Percentiles rank a stretch among this genome's conserved stretches.
Conservation (phyloP, 805 yeast genomes). For the Barnettozyma populi region DNA sequence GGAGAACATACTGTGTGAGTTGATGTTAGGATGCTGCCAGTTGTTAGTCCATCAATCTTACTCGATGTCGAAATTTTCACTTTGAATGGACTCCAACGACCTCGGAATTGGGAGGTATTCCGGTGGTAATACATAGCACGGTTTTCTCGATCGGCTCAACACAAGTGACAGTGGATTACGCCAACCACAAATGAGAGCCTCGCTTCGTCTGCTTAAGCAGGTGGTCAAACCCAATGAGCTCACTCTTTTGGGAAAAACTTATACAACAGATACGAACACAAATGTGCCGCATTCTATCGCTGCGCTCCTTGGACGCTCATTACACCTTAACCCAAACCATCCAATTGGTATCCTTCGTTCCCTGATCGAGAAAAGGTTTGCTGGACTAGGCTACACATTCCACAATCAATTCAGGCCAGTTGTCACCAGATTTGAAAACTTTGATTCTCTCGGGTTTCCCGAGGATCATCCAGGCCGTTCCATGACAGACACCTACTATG, state of each 20-base stretch:
- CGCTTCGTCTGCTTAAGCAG: neutral
- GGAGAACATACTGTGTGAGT: neutral
- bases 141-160: no score
- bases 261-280: conserved; percentile 71
- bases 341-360: conserved; percentile 84
- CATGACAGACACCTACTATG: conserved; percentile 86
- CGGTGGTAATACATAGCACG: neutral
- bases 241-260: conserved; percentile 43
- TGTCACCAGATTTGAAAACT: conserved; percentile 78
- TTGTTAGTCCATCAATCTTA: no score
- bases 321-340: conserved; percentile 71
- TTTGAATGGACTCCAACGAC: neutral
- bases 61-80: neutral
- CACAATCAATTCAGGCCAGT: conserved; percentile 79
- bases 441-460: conserved; percentile 90
- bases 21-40: neutral
- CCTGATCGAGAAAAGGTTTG: conserved; percentile 64
- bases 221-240: conserved; percentile 8
- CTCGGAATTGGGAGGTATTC: neutral
- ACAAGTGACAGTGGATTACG: no score
- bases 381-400: conserved; percentile 64
- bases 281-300: conserved; percentile 76
- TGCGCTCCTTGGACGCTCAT: conserved; percentile 59
- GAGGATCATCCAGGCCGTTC: conserved; percentile 90
- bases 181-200: neutral